phyloP scores from a whole-genome alignment of 192 early-diverging fungal species.

The Coemansia reversa region DNA sequence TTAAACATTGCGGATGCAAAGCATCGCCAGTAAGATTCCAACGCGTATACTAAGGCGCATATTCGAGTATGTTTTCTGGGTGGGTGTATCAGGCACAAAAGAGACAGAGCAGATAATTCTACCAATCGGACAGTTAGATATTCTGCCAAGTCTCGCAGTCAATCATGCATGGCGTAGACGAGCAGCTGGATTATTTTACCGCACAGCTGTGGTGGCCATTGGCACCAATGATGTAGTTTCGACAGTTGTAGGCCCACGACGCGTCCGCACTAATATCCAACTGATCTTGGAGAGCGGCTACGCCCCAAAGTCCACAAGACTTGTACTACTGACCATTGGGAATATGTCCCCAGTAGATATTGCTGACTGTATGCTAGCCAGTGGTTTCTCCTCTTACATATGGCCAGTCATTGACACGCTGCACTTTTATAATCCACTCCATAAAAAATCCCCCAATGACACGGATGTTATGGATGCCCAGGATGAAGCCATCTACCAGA shows the following conservation, averaged over 20 bases:
- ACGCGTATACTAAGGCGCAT: constrained; percentile 17
- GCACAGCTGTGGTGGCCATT: constrained; percentile 19
- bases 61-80: constrained; percentile 44
- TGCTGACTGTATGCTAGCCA: not conserved
- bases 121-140: constrained; percentile 23
- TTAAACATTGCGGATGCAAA: not conserved
- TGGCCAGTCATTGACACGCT: constrained; percentile 32
- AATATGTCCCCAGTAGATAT: not conserved
- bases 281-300: constrained; percentile 45
- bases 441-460: no score
- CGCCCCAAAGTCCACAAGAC: constrained; percentile 28
- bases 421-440: constrained; percentile 33
- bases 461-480: not conserved
- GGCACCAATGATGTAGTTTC: constrained; percentile 9
- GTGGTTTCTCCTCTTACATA: constrained; percentile 24
- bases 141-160: constrained; percentile 16
- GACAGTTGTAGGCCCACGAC: not conserved
- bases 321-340: constrained; percentile 14
- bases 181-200: constrained; percentile 41
- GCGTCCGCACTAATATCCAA: constrained; percentile 21
- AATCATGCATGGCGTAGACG: constrained; percentile 35
- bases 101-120: constrained; percentile 8
- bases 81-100: constrained; percentile 14
- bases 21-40: constrained; percentile 8
- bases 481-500: constrained; percentile 19